These are phyloP conservation scores for Polyporus tsugae DNA, from an alignment of 1,284 basidiomycete species.

Conservation along the genomic window DNA sequence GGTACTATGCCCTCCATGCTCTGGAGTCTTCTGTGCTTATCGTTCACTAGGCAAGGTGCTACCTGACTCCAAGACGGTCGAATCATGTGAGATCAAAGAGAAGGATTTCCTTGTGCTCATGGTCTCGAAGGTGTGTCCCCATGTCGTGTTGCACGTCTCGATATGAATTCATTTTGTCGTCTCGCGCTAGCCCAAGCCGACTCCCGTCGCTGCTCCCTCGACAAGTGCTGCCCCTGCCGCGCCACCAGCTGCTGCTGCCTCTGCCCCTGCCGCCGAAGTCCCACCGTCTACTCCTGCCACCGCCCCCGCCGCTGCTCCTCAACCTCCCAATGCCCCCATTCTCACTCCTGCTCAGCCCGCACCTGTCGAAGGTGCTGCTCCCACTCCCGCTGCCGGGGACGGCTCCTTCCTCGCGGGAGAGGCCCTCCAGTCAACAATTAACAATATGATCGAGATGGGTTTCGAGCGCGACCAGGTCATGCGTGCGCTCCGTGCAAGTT, in stretches of 20 bases:
- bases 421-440: conserved; percentile 78
- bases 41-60: conserved; percentile 85
- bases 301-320: conserved; percentile 47
- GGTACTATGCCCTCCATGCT: conserved; percentile 54
- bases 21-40: not conserved
- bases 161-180: not conserved
- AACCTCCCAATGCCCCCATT: conserved; percentile 44
- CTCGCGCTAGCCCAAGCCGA: conserved; percentile 63
- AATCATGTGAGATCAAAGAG: conserved; percentile 93
- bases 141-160: not conserved
- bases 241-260: conserved; percentile 42
- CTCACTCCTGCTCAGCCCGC: conserved; percentile 48
- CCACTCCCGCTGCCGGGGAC: conserved; percentile 54
- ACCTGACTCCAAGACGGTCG: conserved; percentile 88
- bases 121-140: conserved; percentile 86
- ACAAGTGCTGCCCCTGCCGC: conserved; percentile 42
- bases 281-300: conserved; percentile 46
- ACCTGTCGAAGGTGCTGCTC: conserved; percentile 47
- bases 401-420: conserved; percentile 78
- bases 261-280: conserved; percentile 41
- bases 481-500: conserved; percentile 91
- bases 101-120: conserved; percentile 99
- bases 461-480: conserved; percentile 89
- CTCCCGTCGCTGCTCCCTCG: conserved; percentile 43
- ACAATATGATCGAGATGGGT: conserved; percentile 94